A percentile compares a stretch with the other conserved stretches of the same genome.
Conservation (phyloP, 2,329 filamentous ascomycete genomes). For the Phialophora chinensis region DNA sequence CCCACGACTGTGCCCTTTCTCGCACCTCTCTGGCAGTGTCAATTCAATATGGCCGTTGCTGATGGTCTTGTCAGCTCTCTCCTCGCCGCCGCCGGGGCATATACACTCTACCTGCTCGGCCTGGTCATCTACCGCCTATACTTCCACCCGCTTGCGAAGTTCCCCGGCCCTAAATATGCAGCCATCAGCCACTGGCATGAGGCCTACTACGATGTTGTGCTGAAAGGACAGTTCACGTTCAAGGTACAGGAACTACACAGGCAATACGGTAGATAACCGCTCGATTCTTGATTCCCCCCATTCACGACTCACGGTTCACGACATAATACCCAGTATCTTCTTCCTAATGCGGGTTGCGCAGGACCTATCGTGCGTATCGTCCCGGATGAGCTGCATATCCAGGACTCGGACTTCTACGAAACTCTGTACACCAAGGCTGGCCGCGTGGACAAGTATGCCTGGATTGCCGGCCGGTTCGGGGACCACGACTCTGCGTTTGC, state of each 20-base stretch:
- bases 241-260: constrained; percentile 13
- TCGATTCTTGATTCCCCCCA: background rate
- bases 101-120: constrained; percentile 7
- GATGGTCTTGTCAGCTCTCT: background rate
- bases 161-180: constrained; percentile 11
- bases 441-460: constrained; percentile 40
- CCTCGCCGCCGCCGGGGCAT: constrained; percentile 10
- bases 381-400: constrained; percentile 44
- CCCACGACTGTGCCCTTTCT: background rate
- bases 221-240: constrained; percentile 16
- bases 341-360: constrained; percentile 5
- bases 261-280: constrained; percentile 10
- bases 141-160: constrained; percentile 17
- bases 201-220: constrained; percentile 9
- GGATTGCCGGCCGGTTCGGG: constrained; percentile 25
- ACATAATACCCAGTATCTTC: background rate
- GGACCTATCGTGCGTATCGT: constrained; percentile 44
- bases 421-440: constrained; percentile 44
- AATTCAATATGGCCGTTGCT: constrained; percentile 1
- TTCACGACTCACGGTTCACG: background rate
- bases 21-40: background rate
- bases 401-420: constrained; percentile 44
- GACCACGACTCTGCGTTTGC: constrained; percentile 23
- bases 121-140: constrained; percentile 12
- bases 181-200: constrained; percentile 14